Conservation (phyloP, 441 rosid genomes). For the Erodium moschatum region DNA sequence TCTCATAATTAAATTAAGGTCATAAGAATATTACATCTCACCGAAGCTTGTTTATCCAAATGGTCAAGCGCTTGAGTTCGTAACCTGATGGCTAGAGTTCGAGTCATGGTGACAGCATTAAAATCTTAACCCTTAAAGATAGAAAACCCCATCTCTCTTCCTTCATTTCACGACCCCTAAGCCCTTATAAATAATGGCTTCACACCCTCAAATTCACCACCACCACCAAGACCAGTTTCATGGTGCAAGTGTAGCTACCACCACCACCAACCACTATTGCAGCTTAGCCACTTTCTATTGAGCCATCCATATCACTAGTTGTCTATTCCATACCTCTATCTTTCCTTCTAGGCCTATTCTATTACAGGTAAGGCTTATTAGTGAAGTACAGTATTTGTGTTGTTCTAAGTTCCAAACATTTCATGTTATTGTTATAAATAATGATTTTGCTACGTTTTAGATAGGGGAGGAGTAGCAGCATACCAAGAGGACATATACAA, state of each 20-base stretch:
- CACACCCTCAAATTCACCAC: conserved; percentile 24
- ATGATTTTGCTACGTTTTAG: background rate
- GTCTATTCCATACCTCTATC: background rate
- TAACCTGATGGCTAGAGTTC: too few relatives aligned
- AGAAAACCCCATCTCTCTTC: too few relatives aligned
- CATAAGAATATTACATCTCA: conserved; percentile 27
- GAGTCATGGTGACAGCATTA: too few relatives aligned
- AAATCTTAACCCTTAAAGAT: too few relatives aligned
- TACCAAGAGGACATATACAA: conserved; percentile 18
- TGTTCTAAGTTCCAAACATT: background rate
- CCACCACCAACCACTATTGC: too few relatives aligned
- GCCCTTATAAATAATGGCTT: conserved; percentile 46
- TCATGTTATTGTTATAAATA: background rate
- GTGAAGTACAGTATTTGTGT: background rate
- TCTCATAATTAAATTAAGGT: conserved; percentile 63
- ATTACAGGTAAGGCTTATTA: conserved; percentile 24
- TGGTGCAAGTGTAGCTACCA: conserved; percentile 7
- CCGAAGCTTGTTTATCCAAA: too few relatives aligned
- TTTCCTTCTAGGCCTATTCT: background rate
- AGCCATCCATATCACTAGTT: background rate
- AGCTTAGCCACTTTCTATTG: background rate
- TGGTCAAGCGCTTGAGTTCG: too few relatives aligned
- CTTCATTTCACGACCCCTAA: conserved; percentile 18
- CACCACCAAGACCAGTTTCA: conserved; percentile 10
- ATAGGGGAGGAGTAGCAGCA: background rate